Conservation (phyloP, 2,329 filamentous ascomycete species). For the Cercospora nicotianae region DNA sequence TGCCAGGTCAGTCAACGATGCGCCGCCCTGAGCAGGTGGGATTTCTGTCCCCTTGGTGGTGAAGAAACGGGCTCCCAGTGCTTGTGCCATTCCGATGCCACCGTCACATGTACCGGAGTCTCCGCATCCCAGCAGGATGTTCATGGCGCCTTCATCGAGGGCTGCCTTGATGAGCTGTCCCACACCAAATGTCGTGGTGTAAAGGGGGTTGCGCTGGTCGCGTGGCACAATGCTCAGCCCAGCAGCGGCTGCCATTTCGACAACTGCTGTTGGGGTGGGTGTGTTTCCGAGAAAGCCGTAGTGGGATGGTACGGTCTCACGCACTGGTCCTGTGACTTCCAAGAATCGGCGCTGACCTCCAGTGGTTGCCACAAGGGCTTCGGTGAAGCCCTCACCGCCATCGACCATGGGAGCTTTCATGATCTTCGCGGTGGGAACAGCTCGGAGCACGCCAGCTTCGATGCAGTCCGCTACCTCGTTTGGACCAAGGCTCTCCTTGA, state of each 20-base stretch:
- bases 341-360: constrained; percentile 43
- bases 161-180: constrained; percentile 52
- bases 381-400: constrained; percentile 55
- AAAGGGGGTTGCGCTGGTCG: constrained; percentile 47
- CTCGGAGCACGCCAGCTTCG: constrained; percentile 49
- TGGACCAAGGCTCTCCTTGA: constrained; percentile 56
- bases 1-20: constrained; percentile 42
- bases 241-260: constrained; percentile 57
- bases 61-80: constrained; percentile 50
- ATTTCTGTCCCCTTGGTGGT: constrained; percentile 43
- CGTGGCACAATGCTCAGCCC: constrained; percentile 53
- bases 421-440: constrained; percentile 46
- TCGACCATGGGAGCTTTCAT: constrained; percentile 55
- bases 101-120: constrained; percentile 58
- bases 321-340: constrained; percentile 49
- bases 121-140: constrained; percentile 54
- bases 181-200: constrained; percentile 55
- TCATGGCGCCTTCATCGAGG: constrained; percentile 48
- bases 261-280: constrained; percentile 45
- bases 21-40: constrained; percentile 45
- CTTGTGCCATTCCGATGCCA: constrained; percentile 56
- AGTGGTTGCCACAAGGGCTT: constrained; percentile 48
- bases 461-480: constrained; percentile 54
- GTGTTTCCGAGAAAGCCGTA: constrained; percentile 48
- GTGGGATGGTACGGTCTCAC: constrained; percentile 45